These are phyloP conservation scores for Cyclostephanos tholiformis DNA, from an alignment of 108 stramenopile genomes.

Conservation along the genomic window DNA sequence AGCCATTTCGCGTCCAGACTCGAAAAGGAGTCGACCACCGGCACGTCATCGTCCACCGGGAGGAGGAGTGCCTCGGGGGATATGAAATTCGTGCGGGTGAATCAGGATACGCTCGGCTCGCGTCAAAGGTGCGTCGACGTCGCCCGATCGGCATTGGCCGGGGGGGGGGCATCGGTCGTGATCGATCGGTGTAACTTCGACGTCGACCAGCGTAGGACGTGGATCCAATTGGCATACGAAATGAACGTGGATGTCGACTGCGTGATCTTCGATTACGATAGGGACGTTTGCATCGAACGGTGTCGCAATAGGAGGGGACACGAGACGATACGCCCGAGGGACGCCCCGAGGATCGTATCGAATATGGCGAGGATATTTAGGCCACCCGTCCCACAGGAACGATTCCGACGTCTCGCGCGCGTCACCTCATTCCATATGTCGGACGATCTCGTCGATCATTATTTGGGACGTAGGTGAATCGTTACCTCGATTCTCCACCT, in stretches of 20 bases:
- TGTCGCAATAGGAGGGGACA: slow-evolving; percentile 36
- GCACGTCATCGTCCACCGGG: neutral
- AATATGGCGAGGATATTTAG: slow-evolving; percentile 23
- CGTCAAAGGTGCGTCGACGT: slow-evolving; percentile 52
- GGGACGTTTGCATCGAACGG: slow-evolving; percentile 35
- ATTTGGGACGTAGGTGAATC: neutral
- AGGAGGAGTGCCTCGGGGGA: slow-evolving; percentile 22
- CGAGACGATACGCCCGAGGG: slow-evolving; percentile 29
- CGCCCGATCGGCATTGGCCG: slow-evolving; percentile 16
- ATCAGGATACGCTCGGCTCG: slow-evolving; percentile 64
- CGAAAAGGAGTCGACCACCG: slow-evolving; percentile 22
- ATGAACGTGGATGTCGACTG: slow-evolving; percentile 28
- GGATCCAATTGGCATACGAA: slow-evolving; percentile 25
- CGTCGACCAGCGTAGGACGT: slow-evolving; percentile 51
- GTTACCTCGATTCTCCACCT: too few species aligned
- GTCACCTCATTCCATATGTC: slow-evolving; percentile 20
- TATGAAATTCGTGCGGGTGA: slow-evolving; percentile 60
- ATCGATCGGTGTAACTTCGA: slow-evolving; percentile 80
- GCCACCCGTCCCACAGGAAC: slow-evolving; percentile 27
- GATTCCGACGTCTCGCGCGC: slow-evolving; percentile 18
- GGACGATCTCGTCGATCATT: slow-evolving; percentile 10
- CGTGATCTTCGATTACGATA: slow-evolving; percentile 32
- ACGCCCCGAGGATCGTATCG: slow-evolving; percentile 30
- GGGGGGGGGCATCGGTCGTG: slow-evolving; percentile 38
- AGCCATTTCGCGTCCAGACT: slow-evolving; percentile 57